Base-by-base conservation (phyloP, 2,329 filamentous ascomycete species). In the Cercospora sesami region DNA sequence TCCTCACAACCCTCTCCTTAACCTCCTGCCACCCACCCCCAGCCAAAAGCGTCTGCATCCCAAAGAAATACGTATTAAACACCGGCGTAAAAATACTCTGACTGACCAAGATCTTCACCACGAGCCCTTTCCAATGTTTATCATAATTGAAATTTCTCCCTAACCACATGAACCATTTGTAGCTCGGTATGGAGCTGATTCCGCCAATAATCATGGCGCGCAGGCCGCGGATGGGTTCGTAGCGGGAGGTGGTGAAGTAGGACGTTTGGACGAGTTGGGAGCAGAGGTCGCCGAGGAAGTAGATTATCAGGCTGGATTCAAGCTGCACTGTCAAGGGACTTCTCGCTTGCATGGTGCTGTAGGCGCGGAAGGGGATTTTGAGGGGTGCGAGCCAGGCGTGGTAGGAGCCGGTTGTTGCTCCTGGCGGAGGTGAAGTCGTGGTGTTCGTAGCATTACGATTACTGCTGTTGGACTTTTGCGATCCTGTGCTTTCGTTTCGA, bases 161-260 rank as follows among this genome's bases (percentile, higher is more conserved):
- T 14, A 97, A 86, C 80, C 90, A 96, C 73, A 94, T 83, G 81
- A 84, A 96, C 93, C 93, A 97, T 74, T 87, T 87, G 78, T 94
- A 97, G 57, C 86, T 87, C 0, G 94, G 94, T 67, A 97, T 91
- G 18, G 90, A 89, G 10, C 86, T 87, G 59, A 90, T 81, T 1
- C 86, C 88, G 3, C 93, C 93, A 66, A 97, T 94, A 3, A 88
- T 77, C 75, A 97, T 80, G 66, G 92, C 90, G 63, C 93, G 85
- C 65, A 86, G 77, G 0, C 92, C 94, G 55, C 93, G 85, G 66
- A 82, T 80, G 3, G 88, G 86, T 76, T 93, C 89, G 76, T 95
- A 94, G 3, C 84, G 82, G 16, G 45, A 73, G 16, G 74, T 70
- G 8, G 69, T 67, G 69, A 72, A 71, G 67, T 58, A 67, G 69